Base-by-base conservation (phyloP, 345 rosid genomes). In the Euphorbia lathyris region DNA sequence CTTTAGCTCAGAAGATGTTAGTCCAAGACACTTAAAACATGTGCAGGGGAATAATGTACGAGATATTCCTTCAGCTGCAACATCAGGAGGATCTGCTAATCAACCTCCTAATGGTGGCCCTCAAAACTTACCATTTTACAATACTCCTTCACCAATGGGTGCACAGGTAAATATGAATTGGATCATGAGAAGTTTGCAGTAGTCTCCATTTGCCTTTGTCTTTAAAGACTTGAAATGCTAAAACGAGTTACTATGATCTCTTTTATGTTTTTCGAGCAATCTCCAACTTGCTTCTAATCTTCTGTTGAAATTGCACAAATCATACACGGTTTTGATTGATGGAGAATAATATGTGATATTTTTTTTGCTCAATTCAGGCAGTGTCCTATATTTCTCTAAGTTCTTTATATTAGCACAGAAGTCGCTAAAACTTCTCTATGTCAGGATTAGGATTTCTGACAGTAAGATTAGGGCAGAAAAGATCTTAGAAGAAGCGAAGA, bases 121-220 rank as follows among this genome's bases (percentile, higher is more conserved):
- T 78, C 76, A 90, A 47, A 90, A 86, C 70, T 67, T 86, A 63
- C 74, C 91, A 68, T 87, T 86, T 67, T 92, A 89, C 78, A 95
- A 75, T 77, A 95, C 99, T 34, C 99, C 99, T 72, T 92, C 97
- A 9, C 97, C 98, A 73, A 81, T 90, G 77, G 86, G 84, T 56
- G 61, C 90, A 30, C 97, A 90, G 97, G 99, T 92, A 63, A 34
- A 30, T 20, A 12, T 56, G 36, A 68, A 59, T 38, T 72, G 4
- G n/a, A 30, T 30, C 1, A 59, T 27, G 32, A 36, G 12, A 68
- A 56, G 17, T 23, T 0, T 68, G 4, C 52, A 42, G 57, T 22
- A 10, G 25, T 65, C 19, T 29, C 36, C 56, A 25, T 51, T 66
- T 65, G n/a, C 42, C 34, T 50, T 38, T 30, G 2, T 40, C 9